Base-by-base conservation (phyloP, 371 early-diverging fungal genomes). In the Dinochytrium kinnereticum region DNA sequence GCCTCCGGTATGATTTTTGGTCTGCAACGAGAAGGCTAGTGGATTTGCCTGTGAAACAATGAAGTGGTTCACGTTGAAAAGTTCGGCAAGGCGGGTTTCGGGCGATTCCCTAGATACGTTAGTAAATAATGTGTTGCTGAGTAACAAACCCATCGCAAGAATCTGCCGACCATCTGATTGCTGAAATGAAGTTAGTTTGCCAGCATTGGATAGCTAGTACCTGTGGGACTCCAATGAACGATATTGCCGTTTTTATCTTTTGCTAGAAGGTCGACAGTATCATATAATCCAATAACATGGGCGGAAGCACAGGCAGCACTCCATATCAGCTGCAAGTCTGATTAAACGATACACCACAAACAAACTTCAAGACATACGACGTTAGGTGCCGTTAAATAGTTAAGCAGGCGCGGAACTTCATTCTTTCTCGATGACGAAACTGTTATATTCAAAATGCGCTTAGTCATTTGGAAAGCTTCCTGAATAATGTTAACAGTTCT, bases 1-100 rank as follows among this genome's bases (percentile, higher is more conserved):
- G 17, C 30, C 68, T 7, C 50, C 19, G 24, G 69, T 75, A 0
- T 66, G 67, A 49, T 59, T 72, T 68, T 70, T 80, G 39, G 33
- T 36, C 34, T 59, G 50, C 17, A 64, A 30, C 30, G 55, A 40
- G 44, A 24, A 59, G 3, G 44, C 44, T 40, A 72, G 69, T 3
- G 76, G 76, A 64, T 70, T 69, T 50, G 78, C 88, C 84, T 93
- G 91, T 70, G 90, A 89, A 1, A 93, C 89, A 64, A 93, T 91
- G 68, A 92, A 92, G 71, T 92, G 93, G 74, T 93, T 93, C 26
- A 93, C 92, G 74, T 92, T 92, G 80, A 93, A 93, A 15, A 93
- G 81, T 64, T 92, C 93, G 0, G 91, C 85, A 13, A 93, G 78
- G 40, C 88, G 87, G 64, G 87, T 86, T 88, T 91, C 89, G 1